Evolutionary conservation across 1,284 basidiomycete genomes (phyloP).

Genomic region (Cutaneotrichosporon sp.): DNA sequence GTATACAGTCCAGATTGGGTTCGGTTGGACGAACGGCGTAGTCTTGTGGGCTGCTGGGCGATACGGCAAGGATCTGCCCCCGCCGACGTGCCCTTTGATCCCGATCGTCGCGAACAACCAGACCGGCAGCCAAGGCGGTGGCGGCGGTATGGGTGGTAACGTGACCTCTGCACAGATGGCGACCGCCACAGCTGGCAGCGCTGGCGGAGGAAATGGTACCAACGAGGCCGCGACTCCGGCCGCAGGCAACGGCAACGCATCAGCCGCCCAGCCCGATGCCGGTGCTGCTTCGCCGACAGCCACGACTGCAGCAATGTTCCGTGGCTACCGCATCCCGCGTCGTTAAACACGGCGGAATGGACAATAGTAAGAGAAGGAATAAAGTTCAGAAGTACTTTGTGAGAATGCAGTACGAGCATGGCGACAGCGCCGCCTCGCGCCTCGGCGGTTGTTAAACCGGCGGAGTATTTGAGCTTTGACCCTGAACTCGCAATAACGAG

Average conservation of each 20-base stretch:
- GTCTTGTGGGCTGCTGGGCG: constrained; percentile 65
- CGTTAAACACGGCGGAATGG: background rate
- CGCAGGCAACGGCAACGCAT: background rate
- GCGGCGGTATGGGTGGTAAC: background rate
- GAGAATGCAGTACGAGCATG: no score
- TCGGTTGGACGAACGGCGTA: constrained; percentile 87
- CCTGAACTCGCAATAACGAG: no score
- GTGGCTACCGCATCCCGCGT: constrained; percentile 3
- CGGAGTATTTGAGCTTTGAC: no score
- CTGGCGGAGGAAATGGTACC: no score
- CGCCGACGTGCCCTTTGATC: constrained; percentile 62
- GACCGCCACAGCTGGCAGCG: background rate
- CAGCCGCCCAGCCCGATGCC: background rate
- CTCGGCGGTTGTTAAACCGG: no score
- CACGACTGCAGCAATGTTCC: constrained; percentile 2
- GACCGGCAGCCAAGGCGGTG: background rate
- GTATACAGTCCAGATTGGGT: constrained; percentile 25
- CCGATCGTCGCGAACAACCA: constrained; percentile 39
- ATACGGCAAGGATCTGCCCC: constrained; percentile 62
- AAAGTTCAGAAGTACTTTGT: no score
- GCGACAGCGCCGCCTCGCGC: no score
- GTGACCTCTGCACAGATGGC: background rate
- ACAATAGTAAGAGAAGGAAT: background rate
- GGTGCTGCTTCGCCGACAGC: no score
- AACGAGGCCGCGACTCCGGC: no score